phyloP scores from a whole-genome alignment of 1,284 basidiomycete genomes.

The Spongiforma sp. region DNA sequence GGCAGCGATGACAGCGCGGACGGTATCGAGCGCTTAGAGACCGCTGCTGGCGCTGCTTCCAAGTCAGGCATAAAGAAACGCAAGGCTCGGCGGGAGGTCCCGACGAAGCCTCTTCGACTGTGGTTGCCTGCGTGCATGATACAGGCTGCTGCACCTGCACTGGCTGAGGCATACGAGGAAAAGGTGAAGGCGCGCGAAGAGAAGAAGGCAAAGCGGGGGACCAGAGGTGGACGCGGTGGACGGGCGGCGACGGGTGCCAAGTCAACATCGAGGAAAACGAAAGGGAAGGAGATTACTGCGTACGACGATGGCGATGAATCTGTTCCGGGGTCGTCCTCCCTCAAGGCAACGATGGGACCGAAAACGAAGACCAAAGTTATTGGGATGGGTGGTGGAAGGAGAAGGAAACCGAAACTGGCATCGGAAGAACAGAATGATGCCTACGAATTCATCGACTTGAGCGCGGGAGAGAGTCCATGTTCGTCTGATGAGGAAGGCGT shows the following conservation, averaged over 20 bases:
- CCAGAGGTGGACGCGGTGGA: conserved; percentile 14
- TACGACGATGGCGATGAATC: background rate
- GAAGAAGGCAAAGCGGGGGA: conserved; percentile 52
- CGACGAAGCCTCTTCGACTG: conserved; percentile 55
- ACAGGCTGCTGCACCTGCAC: conserved; percentile 60
- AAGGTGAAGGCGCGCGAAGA: conserved; percentile 51
- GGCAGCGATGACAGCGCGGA: conserved; percentile 46
- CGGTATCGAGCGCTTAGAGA: conserved; percentile 36
- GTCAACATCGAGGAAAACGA: conserved; percentile 6
- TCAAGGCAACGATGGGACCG: conserved; percentile 6
- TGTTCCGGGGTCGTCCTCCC: conserved; percentile 6
- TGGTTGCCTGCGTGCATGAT: conserved; percentile 84
- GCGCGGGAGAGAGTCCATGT: conserved; percentile 29
- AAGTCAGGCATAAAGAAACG: conserved; percentile 43
- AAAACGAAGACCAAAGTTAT: conserved; percentile 14
- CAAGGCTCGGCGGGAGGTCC: conserved; percentile 48
- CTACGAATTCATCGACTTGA: conserved; percentile 35
- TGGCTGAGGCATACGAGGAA: conserved; percentile 67
- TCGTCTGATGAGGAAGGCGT: conserved; percentile 21
- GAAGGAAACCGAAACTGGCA: conserved; percentile 28
- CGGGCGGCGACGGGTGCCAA: background rate
- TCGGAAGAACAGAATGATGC: conserved; percentile 37
- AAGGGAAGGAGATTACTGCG: background rate
- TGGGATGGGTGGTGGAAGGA: conserved; percentile 9
- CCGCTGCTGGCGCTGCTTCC: conserved; percentile 47